Conservation (phyloP, 208 protist genomes). For the Histomonas meleagridis region DNA sequence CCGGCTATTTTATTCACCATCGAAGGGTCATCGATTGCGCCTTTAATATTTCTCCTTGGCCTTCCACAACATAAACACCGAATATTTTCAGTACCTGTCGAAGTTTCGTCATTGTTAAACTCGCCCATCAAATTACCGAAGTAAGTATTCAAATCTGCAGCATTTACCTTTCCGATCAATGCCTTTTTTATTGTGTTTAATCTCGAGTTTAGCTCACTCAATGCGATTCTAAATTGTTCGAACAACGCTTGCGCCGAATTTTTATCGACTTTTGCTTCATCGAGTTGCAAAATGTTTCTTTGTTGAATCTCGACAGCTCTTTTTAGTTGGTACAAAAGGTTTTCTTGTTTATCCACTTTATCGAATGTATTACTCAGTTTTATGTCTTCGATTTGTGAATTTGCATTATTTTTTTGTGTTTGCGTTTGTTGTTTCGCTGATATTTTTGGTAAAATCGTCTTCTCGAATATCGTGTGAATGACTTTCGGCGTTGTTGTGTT, state of each 20-base stretch:
- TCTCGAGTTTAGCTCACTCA: not conserved
- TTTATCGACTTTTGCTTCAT: not conserved
- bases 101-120: not conserved
- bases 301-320: not conserved
- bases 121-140: not conserved
- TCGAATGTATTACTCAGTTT: not conserved
- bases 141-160: not conserved
- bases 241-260: not conserved
- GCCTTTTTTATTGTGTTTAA: not conserved
- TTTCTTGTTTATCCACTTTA: not conserved
- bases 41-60: not conserved
- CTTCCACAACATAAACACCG: constrained; percentile 3
- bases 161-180: not conserved
- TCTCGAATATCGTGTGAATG: not conserved
- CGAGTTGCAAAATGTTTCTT: not conserved
- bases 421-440: too few species aligned
- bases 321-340: not conserved
- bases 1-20: not conserved
- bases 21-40: not conserved
- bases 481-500: too few species aligned
- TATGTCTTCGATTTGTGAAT: not conserved
- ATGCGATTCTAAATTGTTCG: constrained; percentile 13
- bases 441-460: not conserved
- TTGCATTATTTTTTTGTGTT: not conserved
- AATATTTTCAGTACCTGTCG: not conserved